These are phyloP conservation scores for Globisporangium barbulae DNA, from an alignment of 352 stramenopile genomes.

Conservation along the genomic window DNA sequence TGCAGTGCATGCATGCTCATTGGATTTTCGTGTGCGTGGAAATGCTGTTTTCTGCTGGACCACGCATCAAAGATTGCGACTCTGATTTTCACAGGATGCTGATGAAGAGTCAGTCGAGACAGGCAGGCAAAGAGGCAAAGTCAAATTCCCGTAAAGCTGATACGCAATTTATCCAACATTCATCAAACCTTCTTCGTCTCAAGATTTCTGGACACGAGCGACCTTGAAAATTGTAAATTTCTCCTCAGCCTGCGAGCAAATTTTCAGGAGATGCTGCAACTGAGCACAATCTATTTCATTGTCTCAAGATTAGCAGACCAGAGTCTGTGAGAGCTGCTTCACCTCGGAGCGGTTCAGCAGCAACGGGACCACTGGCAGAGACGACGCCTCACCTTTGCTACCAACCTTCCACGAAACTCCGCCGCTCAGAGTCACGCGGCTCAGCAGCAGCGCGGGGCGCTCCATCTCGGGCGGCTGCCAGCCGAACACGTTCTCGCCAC, in stretches of 20 bases:
- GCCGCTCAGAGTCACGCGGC: constrained; percentile 48
- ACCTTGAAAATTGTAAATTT: background rate
- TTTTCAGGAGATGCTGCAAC: background rate
- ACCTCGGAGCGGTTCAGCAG: constrained; percentile 48
- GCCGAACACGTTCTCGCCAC: constrained; percentile 68
- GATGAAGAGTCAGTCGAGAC: background rate
- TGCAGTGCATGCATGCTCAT: background rate
- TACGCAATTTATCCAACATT: background rate
- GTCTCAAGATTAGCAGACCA: constrained; percentile 35
- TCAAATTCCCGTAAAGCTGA: background rate
- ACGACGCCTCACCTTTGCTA: background rate
- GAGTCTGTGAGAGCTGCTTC: constrained; percentile 35
- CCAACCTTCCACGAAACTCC: constrained; percentile 2
- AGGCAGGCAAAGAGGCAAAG: background rate
- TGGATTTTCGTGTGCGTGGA: background rate
- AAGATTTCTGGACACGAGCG: background rate
- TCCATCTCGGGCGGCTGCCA: constrained; percentile 75
- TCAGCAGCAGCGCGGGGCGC: constrained; percentile 50
- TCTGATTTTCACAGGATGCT: background rate
- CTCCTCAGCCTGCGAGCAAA: background rate
- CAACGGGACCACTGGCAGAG: constrained; percentile 24
- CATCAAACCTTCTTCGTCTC: background rate
- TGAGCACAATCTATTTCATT: background rate
- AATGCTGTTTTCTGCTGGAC: background rate
- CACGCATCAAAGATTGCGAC: background rate